Evolutionary conservation across 192 early-diverging fungal species (phyloP), one percentile per base, ranked within the genome.

Genomic region (Podila clonocystis): DNA sequence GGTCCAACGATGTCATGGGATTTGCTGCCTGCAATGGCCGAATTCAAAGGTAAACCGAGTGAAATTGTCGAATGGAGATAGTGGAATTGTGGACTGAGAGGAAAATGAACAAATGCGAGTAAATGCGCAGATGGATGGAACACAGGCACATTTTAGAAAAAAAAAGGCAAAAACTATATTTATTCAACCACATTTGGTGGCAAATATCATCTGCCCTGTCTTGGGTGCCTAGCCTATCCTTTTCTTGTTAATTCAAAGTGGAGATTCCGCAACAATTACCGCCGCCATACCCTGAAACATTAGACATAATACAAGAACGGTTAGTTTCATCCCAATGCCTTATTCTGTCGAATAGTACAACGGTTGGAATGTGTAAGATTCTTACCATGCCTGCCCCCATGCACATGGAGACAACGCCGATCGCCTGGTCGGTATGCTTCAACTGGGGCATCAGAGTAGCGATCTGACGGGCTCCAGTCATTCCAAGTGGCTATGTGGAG

Each of bases 401-500:
- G 86, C 95, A 97, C 95, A 98, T 97, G 65, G 93, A 93, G 36
- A 94, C 89, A 50, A 94, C 93, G 55, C 97, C 96, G 76, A 94
- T 88, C 63, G 90, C 89, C 85, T 96, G 91, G 83, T 91, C 85
- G 31, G 90, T 88, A 52, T 95, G 89, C 79, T 95, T 91, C 71
- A 98, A 88, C 83, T 97, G 95, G 48, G 95, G 90, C 29, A 98
- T 84, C 61, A 98, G 87, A 5, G 97, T 98, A 6, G 96, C 92
- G 76, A 97, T 91, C 82, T 97, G 97, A 68, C 97, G 92, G 0
- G 97, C 95, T 65, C 97, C 96, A 36, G 96, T 97, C 83, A 89
- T 90, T 33, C 95, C 93, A 36, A 79, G 31, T 34, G 98, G 98
- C 76, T 79, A 68, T n/a, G 24, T 17, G 9, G 26, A 50, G 15